Evolutionary conservation across 2,329 filamentous ascomycete species (phyloP).

Genomic region (Proliferodiscus dingleyae): DNA sequence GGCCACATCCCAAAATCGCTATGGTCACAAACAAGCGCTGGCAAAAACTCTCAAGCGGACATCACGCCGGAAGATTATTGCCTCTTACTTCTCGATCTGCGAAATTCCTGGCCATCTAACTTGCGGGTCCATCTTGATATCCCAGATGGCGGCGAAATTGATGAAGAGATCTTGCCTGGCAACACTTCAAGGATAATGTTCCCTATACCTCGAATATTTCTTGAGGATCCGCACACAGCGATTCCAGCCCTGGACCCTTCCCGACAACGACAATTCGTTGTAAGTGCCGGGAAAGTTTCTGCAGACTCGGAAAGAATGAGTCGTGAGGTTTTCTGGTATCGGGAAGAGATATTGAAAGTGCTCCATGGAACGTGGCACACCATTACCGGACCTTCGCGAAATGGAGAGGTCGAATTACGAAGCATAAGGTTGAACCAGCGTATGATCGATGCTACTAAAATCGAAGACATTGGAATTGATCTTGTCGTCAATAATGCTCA

Average conservation of each 20-base stretch:
- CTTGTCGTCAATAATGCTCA: slow-evolving; percentile 44
- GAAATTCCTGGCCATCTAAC: slow-evolving; percentile 84
- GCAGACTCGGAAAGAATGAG: slow-evolving; percentile 73
- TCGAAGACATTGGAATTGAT: slow-evolving; percentile 71
- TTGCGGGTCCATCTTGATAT: slow-evolving; percentile 60
- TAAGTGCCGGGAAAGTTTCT: slow-evolving; percentile 72
- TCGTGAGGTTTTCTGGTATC: slow-evolving; percentile 87
- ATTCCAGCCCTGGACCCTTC: slow-evolving; percentile 78
- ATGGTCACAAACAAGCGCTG: slow-evolving; percentile 44
- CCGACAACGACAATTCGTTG: slow-evolving; percentile 87
- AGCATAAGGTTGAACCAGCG: slow-evolving; percentile 66
- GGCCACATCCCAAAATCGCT: slow-evolving; percentile 57
- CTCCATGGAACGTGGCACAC: slow-evolving; percentile 70
- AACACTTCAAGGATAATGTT: slow-evolving; percentile 71
- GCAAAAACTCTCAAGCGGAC: slow-evolving; percentile 27
- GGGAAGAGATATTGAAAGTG: slow-evolving; percentile 70
- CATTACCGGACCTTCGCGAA: slow-evolving; percentile 40
- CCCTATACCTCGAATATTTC: slow-evolving; percentile 68
- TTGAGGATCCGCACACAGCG: slow-evolving; percentile 70
- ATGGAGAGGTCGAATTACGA: slow-evolving; percentile 72
- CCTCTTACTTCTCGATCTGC: slow-evolving; percentile 74
- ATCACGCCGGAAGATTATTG: slow-evolving; percentile 61
- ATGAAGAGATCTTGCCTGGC: slow-evolving; percentile 56
- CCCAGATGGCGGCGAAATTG: slow-evolving; percentile 24
- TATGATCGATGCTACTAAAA: slow-evolving; percentile 78